Evolutionary conservation across 2,329 filamentous ascomycete species (phyloP), one percentile per base, ranked within the genome.

Genomic region (Diaporthe sp.): DNA sequence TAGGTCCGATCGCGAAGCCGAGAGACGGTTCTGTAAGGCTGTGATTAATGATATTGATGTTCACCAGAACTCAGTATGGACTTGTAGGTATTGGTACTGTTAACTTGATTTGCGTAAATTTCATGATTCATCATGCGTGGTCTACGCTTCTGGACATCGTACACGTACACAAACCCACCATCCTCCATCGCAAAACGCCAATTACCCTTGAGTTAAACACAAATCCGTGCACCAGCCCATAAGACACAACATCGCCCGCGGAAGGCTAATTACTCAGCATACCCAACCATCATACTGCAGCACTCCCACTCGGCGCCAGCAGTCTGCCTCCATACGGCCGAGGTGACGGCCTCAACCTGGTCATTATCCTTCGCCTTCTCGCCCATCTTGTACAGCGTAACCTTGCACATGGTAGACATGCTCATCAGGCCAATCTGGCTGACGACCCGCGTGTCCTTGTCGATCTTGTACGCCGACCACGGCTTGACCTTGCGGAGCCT

Each of bases 401-500:
- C 61, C 72, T 81, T 80, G 76, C 84, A 85, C 58, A 84, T 80
- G 73, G 82, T 73, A 13, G 82, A 78, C 13, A 85, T 82, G 4
- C 83, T 82, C 84, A 85, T 85, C 37, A 85, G 77, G 58, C 82
- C 84, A 28, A 84, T 82, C 82, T 85, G 83, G 51, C 83, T 82
- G n/a, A 84, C 82, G 28, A 83, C 78, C 8, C 78, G 76, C 67
- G 81, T 81, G 4, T 81, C 79, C 4, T 82, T 80, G 65, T 82
- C 81, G 76, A 85, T 83, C 73, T 80, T 75, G 77, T 81, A 85
- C 31, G 81, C 80, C 10, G 80, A 78, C 76, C 80, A 80, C 12
- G 78, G 79, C 75, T 80, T 79, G 74, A 78, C 80, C 39, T 79
- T 75, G 53, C 80, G 78, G 28, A 85, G 79, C 31, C 79, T 79